Percentiles rank a stretch among this genome's conserved stretches.
Conservation (phyloP, 768 basidiomycete genomes). For the Suillus bovinus region DNA sequence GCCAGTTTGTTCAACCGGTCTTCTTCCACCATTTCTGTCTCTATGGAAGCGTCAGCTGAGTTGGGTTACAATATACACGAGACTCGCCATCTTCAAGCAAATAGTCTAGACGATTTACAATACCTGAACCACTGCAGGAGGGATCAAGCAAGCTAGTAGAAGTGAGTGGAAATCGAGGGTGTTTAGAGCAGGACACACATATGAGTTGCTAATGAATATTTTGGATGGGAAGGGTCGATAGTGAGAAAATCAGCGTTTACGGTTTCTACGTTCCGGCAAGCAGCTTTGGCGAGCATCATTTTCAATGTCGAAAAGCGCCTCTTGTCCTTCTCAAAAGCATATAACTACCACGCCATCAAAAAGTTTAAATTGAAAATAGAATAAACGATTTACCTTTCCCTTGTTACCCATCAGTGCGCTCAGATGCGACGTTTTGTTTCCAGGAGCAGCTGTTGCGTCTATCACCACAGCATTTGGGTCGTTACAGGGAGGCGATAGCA, state of each 20-base stretch:
- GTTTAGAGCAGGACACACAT: conserved; percentile 56
- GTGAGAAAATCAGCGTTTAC: conserved; percentile 83
- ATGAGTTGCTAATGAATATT: conserved; percentile 73
- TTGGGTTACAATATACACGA: conserved; percentile 8
- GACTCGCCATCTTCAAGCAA: conserved; percentile 69
- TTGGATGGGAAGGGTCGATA: conserved; percentile 63
- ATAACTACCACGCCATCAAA: conserved; percentile 46
- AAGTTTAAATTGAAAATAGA: conserved; percentile 3
- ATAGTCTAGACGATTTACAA: conserved; percentile 87
- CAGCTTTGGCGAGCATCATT: conserved; percentile 82
- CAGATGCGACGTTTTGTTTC: conserved; percentile 96
- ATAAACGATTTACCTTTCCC: conserved; percentile 60
- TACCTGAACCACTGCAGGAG: conserved; percentile 94
- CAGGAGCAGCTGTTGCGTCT: conserved; percentile 95
- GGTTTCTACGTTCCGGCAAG: conserved; percentile 77
- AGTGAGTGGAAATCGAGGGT: conserved; percentile 3
- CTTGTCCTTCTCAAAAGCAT: conserved; percentile 87
- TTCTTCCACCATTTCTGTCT: conserved; percentile 55
- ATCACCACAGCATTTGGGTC: conserved; percentile 60
- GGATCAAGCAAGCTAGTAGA: conserved; percentile 81
- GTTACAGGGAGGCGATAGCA: conserved; percentile 71
- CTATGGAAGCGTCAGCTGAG: conserved; percentile 31
- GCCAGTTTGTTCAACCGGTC: conserved; percentile 83
- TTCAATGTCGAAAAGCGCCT: conserved; percentile 81
- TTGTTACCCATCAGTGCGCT: conserved; percentile 83